Conservation (phyloP, 345 rosid genomes). For the Clausena lansium region DNA sequence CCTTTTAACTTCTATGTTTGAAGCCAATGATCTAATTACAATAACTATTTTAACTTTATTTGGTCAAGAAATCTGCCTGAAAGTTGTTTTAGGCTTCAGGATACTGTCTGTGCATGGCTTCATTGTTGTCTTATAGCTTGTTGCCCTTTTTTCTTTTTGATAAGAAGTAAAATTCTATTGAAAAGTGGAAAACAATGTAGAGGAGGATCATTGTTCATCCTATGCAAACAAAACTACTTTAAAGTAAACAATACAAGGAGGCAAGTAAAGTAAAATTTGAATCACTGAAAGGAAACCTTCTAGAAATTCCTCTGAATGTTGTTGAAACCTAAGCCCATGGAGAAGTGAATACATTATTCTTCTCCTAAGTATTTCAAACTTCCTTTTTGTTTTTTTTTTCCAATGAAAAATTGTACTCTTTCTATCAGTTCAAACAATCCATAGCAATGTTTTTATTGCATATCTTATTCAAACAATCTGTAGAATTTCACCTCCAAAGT, state of each 20-base stretch:
- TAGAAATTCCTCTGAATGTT: neutral
- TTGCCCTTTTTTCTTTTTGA: neutral
- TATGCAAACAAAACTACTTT: neutral
- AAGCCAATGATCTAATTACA: neutral
- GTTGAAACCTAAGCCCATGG: neutral
- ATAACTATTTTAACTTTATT: conserved; percentile 2
- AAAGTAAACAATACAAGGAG: neutral
- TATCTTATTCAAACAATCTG: neutral
- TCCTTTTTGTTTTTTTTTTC: neutral
- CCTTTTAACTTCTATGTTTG: neutral
- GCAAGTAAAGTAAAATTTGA: neutral
- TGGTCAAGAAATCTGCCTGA: neutral
- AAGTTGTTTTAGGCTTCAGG: neutral
- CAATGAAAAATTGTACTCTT: neutral
- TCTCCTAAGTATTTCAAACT: neutral
- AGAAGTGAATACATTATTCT: neutral
- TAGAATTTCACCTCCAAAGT: neutral
- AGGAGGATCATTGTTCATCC: neutral
- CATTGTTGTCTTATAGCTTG: neutral
- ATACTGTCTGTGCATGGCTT: neutral
- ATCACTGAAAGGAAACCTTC: neutral
- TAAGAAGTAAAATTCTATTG: neutral
- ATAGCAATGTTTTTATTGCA: neutral
- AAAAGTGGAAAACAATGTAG: neutral
- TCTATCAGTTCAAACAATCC: neutral